Base-by-base conservation (phyloP, 2,329 filamentous ascomycete genomes). In the Emmonsiellopsis sp. region DNA sequence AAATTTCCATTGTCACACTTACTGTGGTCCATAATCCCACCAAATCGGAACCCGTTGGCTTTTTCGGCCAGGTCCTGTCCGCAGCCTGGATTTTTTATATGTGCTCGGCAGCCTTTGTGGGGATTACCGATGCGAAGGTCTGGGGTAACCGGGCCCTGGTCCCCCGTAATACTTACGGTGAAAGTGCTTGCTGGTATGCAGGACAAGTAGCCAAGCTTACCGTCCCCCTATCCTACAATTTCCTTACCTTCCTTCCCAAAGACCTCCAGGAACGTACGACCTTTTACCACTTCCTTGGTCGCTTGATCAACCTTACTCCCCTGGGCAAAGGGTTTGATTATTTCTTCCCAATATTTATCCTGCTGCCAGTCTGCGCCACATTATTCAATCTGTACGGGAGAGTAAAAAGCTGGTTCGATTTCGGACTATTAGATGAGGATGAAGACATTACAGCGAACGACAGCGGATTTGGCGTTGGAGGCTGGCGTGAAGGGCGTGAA, bases 111-210 rank as follows among this genome's bases (percentile, higher is more conserved):
- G 89, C 93, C 5, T 80, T 97, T 50, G 87, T 83, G 54, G 91
- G 90, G 7, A 85, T 98, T 64, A 89, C 86, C 11, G 89, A 95
- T 66, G 89, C 95, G 62, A 94, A 93, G 65, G 90, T 96, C n/a
- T 98, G 93, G 93, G 87, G 93, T 54, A 93, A 94, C 48, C 84
- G 93, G 35, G 92, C 93, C 0, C 77, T 98, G 5, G 92, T 97
- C 46, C 83, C 82, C 55, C 84, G 93, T 54, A 93, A 95, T 65
- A 98, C 93, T 0, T 92, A 94, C 55, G 84, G 89, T 56, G 93
- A 97, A 67, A 89, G 86, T 49, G 93, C 93, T 0, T 94, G 92
- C 61, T 98, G 94, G 90, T 98, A 97, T 66, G 86, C 89, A 1
- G 84, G 89, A 55, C 89, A 96, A 67, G 87, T 96, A 9, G 92